Evolutionary conservation across 2,329 filamentous ascomycete species (phyloP), one percentile per base, ranked within the genome.

Genomic region (Aspergillus unguis): DNA sequence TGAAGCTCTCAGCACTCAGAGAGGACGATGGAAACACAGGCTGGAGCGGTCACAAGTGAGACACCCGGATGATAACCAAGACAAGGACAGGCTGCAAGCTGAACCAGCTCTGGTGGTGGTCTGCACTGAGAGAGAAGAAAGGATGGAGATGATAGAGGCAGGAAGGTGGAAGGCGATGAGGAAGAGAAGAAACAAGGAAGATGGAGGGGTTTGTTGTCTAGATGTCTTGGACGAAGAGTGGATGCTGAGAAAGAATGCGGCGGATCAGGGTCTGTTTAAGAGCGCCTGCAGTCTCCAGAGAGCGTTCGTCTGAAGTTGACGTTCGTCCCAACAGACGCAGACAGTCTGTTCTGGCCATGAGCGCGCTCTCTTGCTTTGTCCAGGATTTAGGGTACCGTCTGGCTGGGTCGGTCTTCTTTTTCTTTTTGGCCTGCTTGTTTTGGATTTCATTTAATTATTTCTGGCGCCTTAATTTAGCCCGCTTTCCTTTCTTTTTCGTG

Each of bases 321-420:
- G 17, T 17, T 17, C 17, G 17, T 17, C 17, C 17, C 17, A 17
- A 17, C 17, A 17, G 17, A 17, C 17, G 17, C 17, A 17, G 17
- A 17, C 17, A 17, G 17, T 17, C 17, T 17, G 17, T 17, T 17
- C 17, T 17, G 17, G 17, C 17, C 17, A 17, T 17, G 17, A 17
- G 17, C 17, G 17, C 17, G 17, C 17, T 17, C 17, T 17, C 17
- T 17, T 17, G 17, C 57, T 61, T 61, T 60, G 58, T 59, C 55
- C 57, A 53, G 55, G 8, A 31, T 59, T 60, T 60, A 61, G 60
- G 48, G 32, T 48, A 31, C 36, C 44, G 26, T 28, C 28, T n/a
- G 48, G 33, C 50, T 27, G 46, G 49, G 52, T 32, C 52, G 36
- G 48, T 50, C 54, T 46, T 35, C 27, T 43, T 46, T 51, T 49